These are phyloP conservation scores for Penicillium parvum DNA, from an alignment of 495 filamentous ascomycete species.

Conservation along the genomic window DNA sequence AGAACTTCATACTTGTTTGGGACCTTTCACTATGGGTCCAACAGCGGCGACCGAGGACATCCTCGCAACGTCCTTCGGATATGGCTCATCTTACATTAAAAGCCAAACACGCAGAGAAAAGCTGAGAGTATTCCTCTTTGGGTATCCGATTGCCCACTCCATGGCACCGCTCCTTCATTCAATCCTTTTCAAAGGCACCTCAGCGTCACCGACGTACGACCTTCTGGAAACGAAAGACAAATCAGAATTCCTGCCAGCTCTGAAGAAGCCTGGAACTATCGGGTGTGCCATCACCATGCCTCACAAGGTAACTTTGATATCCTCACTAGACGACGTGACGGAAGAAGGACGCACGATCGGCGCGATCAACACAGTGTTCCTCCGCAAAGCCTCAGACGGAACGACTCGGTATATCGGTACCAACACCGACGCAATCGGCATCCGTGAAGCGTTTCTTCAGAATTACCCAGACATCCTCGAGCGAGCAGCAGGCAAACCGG, in stretches of 20 bases:
- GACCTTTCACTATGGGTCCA: too few species aligned
- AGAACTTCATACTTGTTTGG: too few species aligned
- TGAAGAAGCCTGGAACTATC: conserved; percentile 22
- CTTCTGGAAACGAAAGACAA: conserved; percentile 41
- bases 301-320: conserved; percentile 56
- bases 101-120: background rate
- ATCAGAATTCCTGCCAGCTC: background rate
- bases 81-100: conserved; percentile 6
- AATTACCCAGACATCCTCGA: conserved; percentile 34
- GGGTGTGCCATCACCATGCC: conserved; percentile 63
- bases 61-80: conserved; percentile 3
- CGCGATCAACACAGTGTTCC: conserved; percentile 60
- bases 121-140: conserved; percentile 25
- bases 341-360: conserved; percentile 55
- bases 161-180: conserved; percentile 56
- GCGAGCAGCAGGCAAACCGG: conserved; percentile 39
- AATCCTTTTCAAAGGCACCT: conserved; percentile 46
- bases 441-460: conserved; percentile 55
- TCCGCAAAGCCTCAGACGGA: conserved; percentile 32
- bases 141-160: conserved; percentile 48
- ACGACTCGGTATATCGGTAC: conserved; percentile 50
- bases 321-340: conserved; percentile 53
- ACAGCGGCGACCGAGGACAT: too few species aligned
- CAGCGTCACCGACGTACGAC: conserved; percentile 48
- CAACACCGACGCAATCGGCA: conserved; percentile 62